Conservation (phyloP, 192 early-diverging fungal species). For the Coemansia sp. region DNA sequence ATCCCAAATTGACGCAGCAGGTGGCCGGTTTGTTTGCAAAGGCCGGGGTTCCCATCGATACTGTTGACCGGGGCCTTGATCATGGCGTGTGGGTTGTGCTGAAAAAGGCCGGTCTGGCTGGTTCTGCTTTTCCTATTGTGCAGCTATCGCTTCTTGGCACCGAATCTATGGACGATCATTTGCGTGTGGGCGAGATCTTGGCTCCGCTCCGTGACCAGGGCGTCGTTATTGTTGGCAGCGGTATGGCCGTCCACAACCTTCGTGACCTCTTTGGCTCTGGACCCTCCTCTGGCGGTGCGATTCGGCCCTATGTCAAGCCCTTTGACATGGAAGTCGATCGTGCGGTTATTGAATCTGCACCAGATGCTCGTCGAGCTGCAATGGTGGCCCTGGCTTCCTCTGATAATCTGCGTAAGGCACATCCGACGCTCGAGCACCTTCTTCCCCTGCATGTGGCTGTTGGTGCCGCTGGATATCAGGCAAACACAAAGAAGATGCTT, state of each 20-base stretch:
- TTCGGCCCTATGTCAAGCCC: constrained; percentile 56
- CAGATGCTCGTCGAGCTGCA: constrained; percentile 40
- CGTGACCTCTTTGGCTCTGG: constrained; percentile 48
- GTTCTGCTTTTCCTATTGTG: constrained; percentile 61
- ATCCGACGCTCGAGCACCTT: constrained; percentile 70
- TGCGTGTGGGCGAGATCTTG: constrained; percentile 59
- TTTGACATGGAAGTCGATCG: constrained; percentile 65
- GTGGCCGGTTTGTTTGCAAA: constrained; percentile 57
- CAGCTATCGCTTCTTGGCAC: constrained; percentile 63
- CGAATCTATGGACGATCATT: constrained; percentile 58
- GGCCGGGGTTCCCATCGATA: constrained; percentile 47
- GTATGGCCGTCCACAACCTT: constrained; percentile 69
- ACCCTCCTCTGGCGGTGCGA: constrained; percentile 13
- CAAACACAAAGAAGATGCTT: constrained; percentile 33
- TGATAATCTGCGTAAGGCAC: constrained; percentile 51
- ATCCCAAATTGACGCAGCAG: constrained; percentile 54
- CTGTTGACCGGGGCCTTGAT: constrained; percentile 62
- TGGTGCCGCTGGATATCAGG: constrained; percentile 59
- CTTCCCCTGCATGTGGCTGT: constrained; percentile 68
- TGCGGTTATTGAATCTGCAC: constrained; percentile 18
- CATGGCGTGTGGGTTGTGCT: constrained; percentile 74
- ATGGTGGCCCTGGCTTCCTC: constrained; percentile 50
- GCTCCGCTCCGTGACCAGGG: constrained; percentile 58
- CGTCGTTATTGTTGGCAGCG: constrained; percentile 66
- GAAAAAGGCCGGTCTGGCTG: constrained; percentile 60